Evolutionary conservation across 2,329 filamentous ascomycete species (phyloP).

Genomic region (Phialophora chinensis): DNA sequence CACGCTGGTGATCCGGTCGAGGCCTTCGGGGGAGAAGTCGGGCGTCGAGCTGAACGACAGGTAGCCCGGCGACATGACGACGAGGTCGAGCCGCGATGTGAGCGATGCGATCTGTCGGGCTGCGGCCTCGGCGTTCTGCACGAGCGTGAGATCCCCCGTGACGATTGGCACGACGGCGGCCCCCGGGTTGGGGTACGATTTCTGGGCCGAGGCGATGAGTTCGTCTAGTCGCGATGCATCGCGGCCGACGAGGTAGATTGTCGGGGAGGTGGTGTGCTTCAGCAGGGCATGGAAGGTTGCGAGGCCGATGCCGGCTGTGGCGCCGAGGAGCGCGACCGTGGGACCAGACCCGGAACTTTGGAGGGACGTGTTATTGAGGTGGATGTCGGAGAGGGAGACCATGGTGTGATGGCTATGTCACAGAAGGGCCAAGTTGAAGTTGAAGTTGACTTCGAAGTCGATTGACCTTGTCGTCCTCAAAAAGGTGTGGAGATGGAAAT

Average conservation of each 20-base stretch:
- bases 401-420: slow-evolving; percentile 9
- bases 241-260: slow-evolving; percentile 32
- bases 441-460: no score
- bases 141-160: slow-evolving; percentile 26
- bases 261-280: slow-evolving; percentile 28
- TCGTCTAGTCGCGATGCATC: neutral
- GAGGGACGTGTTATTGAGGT: slow-evolving; percentile 30
- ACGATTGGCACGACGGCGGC: slow-evolving; percentile 27
- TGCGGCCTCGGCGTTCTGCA: slow-evolving; percentile 24
- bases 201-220: slow-evolving; percentile 9
- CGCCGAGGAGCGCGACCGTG: slow-evolving; percentile 25
- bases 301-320: slow-evolving; percentile 32
- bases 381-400: slow-evolving; percentile 32
- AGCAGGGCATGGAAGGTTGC: slow-evolving; percentile 27
- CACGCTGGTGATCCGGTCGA: slow-evolving; percentile 60
- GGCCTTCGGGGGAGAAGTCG: slow-evolving; percentile 63
- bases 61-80: slow-evolving; percentile 32
- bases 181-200: slow-evolving; percentile 17
- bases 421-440: neutral
- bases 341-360: slow-evolving; percentile 17
- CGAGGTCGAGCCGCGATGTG: slow-evolving; percentile 24
- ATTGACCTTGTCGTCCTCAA: no score
- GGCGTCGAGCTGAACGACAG: slow-evolving; percentile 19
- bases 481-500: no score
- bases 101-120: slow-evolving; percentile 10